These are phyloP conservation scores for Nitzschia palea DNA, from an alignment of 108 stramenopile genomes.

Conservation along the genomic window DNA sequence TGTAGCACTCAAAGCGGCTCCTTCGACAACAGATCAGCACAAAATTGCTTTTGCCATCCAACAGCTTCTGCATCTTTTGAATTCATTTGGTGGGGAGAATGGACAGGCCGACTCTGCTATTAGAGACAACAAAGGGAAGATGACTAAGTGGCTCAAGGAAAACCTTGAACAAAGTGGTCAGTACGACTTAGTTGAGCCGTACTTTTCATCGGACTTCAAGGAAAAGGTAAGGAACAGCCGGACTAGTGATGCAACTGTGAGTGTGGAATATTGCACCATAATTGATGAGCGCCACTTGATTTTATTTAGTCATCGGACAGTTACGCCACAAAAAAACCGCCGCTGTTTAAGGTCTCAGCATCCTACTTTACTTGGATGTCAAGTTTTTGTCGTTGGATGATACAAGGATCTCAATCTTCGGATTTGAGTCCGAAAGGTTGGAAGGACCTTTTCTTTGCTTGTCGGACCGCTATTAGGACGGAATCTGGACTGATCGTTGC, in stretches of 20 bases:
- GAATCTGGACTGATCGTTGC: conserved; percentile 59
- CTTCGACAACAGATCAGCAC: conserved; percentile 71
- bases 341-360: conserved; percentile 61
- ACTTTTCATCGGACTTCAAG: conserved; percentile 71
- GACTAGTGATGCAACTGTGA: no score
- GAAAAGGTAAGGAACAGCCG: conserved; percentile 47
- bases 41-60: conserved; percentile 86
- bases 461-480: conserved; percentile 75
- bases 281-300: no score
- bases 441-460: conserved; percentile 71
- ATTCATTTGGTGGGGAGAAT: conserved; percentile 32
- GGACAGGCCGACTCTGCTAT: background rate
- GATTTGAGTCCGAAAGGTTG: conserved; percentile 59
- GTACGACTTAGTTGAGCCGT: conserved; percentile 76
- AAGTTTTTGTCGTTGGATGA: conserved; percentile 51
- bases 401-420: conserved; percentile 44
- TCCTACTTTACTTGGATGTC: conserved; percentile 76
- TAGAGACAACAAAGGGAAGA: conserved; percentile 11
- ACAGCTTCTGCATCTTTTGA: conserved; percentile 66
- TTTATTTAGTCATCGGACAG: background rate
- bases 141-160: conserved; percentile 66
- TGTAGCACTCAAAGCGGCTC: conserved; percentile 63
- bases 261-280: no score
- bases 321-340: conserved; percentile 44
- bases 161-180: conserved; percentile 68